These are phyloP conservation scores for Xanthoconium separans DNA, from an alignment of 1,284 basidiomycete species.

Conservation along the genomic window DNA sequence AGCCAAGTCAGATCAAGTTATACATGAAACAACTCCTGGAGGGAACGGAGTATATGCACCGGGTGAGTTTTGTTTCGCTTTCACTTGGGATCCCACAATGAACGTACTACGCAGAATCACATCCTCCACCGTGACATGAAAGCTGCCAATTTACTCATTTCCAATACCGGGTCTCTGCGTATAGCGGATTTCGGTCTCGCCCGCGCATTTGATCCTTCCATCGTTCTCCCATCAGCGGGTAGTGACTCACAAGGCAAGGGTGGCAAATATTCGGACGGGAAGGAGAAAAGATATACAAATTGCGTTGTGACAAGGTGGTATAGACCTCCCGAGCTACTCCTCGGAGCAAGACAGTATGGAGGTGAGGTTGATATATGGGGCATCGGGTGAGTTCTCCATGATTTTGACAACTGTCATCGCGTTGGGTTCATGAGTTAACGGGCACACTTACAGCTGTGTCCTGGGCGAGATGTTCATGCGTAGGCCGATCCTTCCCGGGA, in stretches of 20 bases:
- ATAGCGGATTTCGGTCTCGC: slow-evolving; percentile 99
- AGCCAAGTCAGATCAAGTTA: slow-evolving; percentile 87
- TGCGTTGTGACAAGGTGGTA: slow-evolving; percentile 99
- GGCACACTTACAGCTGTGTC: slow-evolving; percentile 64
- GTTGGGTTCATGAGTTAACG: neutral
- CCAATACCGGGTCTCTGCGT: slow-evolving; percentile 77
- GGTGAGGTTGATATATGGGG: slow-evolving; percentile 98
- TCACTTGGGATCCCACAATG: neutral
- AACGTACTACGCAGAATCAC: slow-evolving; percentile 65
- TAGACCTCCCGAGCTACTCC: slow-evolving; percentile 90
- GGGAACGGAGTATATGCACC: slow-evolving; percentile 94
- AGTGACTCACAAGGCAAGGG: slow-evolving; percentile 30
- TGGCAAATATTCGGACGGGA: slow-evolving; percentile 44
- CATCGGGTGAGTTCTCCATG: slow-evolving; percentile 67
- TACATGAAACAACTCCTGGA: slow-evolving; percentile 95
- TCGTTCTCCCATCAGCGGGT: slow-evolving; percentile 33
- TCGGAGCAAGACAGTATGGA: slow-evolving; percentile 88
- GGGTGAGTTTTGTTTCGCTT: slow-evolving; percentile 44
- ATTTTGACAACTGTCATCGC: neutral
- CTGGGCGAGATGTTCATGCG: slow-evolving; percentile 94
- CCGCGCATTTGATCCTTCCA: slow-evolving; percentile 62
- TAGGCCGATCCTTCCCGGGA: slow-evolving; percentile 86
- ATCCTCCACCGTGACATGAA: slow-evolving; percentile 99
- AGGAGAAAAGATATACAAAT: slow-evolving; percentile 85
- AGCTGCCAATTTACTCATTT: slow-evolving; percentile 95